These are phyloP conservation scores for Laguncularia racemosa DNA, from an alignment of 345 rosid genomes.

Conservation along the genomic window DNA sequence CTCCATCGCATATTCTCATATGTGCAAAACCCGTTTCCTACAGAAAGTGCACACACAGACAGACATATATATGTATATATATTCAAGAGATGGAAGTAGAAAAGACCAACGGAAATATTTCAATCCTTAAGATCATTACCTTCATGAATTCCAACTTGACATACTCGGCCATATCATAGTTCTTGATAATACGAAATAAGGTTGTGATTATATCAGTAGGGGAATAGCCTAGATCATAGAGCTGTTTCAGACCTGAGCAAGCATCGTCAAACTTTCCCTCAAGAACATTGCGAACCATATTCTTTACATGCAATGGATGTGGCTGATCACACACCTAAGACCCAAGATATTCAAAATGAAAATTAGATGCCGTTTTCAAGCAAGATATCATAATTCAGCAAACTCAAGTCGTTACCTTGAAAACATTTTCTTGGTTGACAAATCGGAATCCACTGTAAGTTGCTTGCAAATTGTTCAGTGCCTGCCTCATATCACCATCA, in stretches of 20 bases:
- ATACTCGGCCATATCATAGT: constrained; percentile 88
- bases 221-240: constrained; percentile 86
- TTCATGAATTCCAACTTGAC: constrained; percentile 95
- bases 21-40: constrained; percentile 98
- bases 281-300: constrained; percentile 71
- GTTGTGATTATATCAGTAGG: constrained; percentile 97
- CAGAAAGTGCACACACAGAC: no score
- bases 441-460: constrained; percentile 87
- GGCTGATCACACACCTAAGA: constrained; percentile 95
- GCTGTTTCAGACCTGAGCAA: constrained; percentile 82
- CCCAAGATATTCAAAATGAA: constrained; percentile 1
- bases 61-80: not conserved
- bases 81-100: not conserved
- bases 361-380: no score
- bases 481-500: constrained; percentile 99
- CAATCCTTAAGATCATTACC: constrained; percentile 24
- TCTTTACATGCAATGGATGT: constrained; percentile 92
- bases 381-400: not conserved
- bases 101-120: not conserved
- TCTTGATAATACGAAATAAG: constrained; percentile 83
- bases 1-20: constrained; percentile 95
- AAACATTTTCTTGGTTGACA: constrained; percentile 92
- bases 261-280: constrained; percentile 89
- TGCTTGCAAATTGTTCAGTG: constrained; percentile 93
- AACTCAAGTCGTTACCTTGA: constrained; percentile 51